A percentile compares a stretch with the other conserved stretches of the same genome.
These are phyloP conservation scores for Eimeria praecox DNA, from an alignment of 169 alveolate genomes.

Conservation along the genomic window DNA sequence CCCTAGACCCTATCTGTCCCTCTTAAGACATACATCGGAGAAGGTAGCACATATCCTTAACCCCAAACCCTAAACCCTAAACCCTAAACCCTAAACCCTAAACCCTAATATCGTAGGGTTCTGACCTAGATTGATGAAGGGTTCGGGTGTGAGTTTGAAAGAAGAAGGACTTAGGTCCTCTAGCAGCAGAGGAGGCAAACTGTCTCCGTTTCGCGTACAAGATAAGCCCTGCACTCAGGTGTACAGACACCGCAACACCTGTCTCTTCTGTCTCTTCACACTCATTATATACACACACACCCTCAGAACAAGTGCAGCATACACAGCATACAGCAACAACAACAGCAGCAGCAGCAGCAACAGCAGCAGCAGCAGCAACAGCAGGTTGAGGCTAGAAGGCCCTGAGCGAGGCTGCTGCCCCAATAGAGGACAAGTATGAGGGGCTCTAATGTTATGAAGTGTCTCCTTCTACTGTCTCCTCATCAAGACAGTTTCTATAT, in stretches of 20 bases:
- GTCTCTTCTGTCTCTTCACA: not conserved
- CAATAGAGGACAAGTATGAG: too few species aligned
- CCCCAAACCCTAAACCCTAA: not conserved
- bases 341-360: not conserved
- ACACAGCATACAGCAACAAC: not conserved
- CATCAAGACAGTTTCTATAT: not conserved
- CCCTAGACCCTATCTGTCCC: not conserved
- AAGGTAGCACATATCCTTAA: too few species aligned
- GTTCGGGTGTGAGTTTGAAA: not conserved
- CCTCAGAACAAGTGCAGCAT: not conserved
- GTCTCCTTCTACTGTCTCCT: not conserved
- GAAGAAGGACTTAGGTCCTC: constrained; percentile 12
- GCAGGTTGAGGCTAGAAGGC: not conserved
- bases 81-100: constrained; percentile 17
- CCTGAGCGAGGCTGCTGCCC: too few species aligned
- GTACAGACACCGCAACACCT: not conserved
- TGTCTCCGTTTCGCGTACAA: not conserved
- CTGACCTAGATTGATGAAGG: constrained; percentile 30
- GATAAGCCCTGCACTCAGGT: not conserved
- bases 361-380: not conserved
- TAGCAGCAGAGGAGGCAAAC: constrained; percentile 18
- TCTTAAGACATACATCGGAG: too few species aligned
- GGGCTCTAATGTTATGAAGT: too few species aligned
- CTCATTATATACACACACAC: not conserved
- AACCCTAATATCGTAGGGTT: not conserved